These are phyloP conservation scores for Solanum acaule DNA, from an alignment of 257 asterid genomes.

Conservation along the genomic window DNA sequence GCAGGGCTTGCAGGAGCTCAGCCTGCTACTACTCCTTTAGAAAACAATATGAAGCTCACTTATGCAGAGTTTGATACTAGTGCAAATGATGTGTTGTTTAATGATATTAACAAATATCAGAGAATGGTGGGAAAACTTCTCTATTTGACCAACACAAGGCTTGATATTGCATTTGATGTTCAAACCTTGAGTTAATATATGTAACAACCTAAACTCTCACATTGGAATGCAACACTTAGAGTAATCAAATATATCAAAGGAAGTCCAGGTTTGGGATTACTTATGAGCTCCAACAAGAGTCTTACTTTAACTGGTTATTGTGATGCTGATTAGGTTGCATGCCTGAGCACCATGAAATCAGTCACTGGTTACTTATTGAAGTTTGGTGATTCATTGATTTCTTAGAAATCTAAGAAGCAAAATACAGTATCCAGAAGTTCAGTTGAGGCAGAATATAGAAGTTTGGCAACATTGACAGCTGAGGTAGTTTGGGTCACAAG, in stretches of 20 bases:
- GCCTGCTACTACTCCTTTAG: background rate
- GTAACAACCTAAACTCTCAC: background rate
- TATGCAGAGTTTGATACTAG: too few species aligned
- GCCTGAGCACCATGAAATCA: background rate
- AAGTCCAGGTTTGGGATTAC: background rate
- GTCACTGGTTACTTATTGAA: background rate
- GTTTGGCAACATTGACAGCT: background rate
- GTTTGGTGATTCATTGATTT: background rate
- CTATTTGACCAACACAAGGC: background rate
- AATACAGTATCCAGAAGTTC: background rate
- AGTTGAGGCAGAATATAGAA: background rate
- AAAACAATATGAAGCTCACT: too few species aligned
- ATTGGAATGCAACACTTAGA: background rate
- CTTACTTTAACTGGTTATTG: background rate
- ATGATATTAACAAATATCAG: too few species aligned
- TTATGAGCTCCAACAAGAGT: background rate
- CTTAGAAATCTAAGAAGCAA: background rate
- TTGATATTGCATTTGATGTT: background rate
- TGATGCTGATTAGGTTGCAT: background rate
- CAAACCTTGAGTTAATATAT: background rate
- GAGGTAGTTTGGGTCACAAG: background rate
- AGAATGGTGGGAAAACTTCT: background rate
- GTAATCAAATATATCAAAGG: too few species aligned
- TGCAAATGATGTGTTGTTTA: too few species aligned
- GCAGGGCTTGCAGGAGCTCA: background rate